These are phyloP conservation scores for Cutaneotrichosporon spelunceum DNA, from an alignment of 1,284 basidiomycete genomes.

Conservation along the genomic window DNA sequence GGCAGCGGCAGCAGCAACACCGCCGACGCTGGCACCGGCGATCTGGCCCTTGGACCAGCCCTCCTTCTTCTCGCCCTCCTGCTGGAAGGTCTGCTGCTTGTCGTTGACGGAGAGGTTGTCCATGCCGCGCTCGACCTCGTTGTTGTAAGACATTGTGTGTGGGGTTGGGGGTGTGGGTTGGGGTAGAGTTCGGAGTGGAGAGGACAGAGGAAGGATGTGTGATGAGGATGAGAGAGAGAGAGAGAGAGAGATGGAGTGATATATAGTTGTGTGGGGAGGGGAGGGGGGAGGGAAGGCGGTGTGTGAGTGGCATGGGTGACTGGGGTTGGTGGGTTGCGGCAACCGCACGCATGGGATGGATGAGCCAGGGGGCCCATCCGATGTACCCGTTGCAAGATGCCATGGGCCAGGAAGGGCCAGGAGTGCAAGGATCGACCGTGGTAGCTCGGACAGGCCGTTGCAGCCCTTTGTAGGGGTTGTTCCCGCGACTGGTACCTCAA, in stretches of 20 bases:
- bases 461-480: not conserved
- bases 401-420: no score
- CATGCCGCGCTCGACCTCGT: not conserved
- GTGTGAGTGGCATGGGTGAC: not conserved
- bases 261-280: not conserved
- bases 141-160: constrained; percentile 8
- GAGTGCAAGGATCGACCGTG: no score
- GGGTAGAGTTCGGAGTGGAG: not conserved
- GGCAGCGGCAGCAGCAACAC: constrained; percentile 5
- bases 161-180: not conserved
- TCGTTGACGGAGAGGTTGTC: constrained; percentile 6
- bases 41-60: constrained; percentile 20
- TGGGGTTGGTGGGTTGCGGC: not conserved
- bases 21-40: constrained; percentile 9
- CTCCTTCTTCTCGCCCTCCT: not conserved
- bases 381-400: no score
- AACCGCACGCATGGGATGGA: no score
- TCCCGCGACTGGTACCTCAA: not conserved
- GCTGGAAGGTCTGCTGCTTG: constrained; percentile 4
- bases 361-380: no score
- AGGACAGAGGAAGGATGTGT: not conserved
- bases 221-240: not conserved
- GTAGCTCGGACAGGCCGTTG: no score
- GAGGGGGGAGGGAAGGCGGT: not conserved
- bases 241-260: not conserved